phyloP scores from a whole-genome alignment of 495 filamentous ascomycete genomes.

The Podospora bellae-mahoneyi region DNA sequence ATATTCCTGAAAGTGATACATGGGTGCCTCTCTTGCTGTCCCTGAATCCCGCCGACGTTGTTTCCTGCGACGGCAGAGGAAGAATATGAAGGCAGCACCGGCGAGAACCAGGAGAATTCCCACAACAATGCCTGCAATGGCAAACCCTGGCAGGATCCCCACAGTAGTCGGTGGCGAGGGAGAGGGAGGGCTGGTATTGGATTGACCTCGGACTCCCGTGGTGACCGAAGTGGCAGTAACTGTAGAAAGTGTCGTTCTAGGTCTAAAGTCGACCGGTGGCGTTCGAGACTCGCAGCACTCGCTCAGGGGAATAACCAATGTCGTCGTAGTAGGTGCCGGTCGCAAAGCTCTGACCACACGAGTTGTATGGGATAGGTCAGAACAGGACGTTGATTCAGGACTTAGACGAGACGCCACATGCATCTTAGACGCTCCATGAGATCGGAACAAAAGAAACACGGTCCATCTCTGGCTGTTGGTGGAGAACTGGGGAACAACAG shows the following conservation, averaged over 20 bases:
- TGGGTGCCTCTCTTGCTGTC: neutral
- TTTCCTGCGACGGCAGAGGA: slow-evolving; percentile 1
- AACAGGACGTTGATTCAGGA: slow-evolving; percentile 9
- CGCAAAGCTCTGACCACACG: neutral
- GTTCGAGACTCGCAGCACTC: slow-evolving; percentile 8
- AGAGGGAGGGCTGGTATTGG: neutral
- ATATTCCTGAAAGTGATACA: neutral
- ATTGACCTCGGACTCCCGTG: neutral
- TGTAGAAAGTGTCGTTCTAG: neutral
- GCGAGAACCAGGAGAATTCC: neutral
- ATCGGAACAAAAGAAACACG: neutral
- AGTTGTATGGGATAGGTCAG: slow-evolving; percentile 8
- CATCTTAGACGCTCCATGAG: slow-evolving; percentile 13
- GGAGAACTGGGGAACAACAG: slow-evolving; percentile 9
- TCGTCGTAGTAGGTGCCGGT: slow-evolving; percentile 5
- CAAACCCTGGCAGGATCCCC: neutral
- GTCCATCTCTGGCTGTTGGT: neutral
- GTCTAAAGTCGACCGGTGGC: slow-evolving; percentile 3
- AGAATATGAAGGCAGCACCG: neutral
- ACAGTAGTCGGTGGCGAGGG: neutral
- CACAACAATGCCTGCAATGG: neutral
- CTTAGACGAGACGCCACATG: slow-evolving; percentile 4
- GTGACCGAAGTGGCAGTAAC: neutral
- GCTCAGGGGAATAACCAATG: neutral
- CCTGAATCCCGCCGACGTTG: slow-evolving; percentile 1